Evolutionary conservation across 257 asterid genomes (phyloP).

Genomic region (Solanum phureja): DNA sequence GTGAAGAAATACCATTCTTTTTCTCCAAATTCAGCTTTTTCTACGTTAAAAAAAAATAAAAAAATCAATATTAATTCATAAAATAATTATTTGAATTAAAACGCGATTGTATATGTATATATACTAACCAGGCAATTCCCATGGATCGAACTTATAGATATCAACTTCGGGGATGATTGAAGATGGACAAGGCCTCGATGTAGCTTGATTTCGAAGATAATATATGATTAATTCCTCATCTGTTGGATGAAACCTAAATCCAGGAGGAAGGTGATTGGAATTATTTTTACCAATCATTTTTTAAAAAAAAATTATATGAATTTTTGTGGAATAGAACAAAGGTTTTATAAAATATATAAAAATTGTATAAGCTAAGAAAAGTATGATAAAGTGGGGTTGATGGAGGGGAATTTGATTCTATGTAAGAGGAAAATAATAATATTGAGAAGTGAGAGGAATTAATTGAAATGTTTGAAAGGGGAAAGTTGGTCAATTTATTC

Average conservation of each 20-base stretch:
- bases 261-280: conserved; percentile 62
- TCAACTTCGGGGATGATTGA: conserved; percentile 72
- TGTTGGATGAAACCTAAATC: conserved; percentile 83
- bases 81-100: background rate
- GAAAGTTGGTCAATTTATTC: conserved; percentile 31
- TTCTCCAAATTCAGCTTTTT: conserved; percentile 64
- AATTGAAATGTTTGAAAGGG: conserved; percentile 48
- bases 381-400: background rate
- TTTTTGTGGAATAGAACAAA: background rate
- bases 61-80: background rate
- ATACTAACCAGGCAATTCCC: conserved; percentile 72
- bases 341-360: background rate
- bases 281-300: conserved; percentile 43
- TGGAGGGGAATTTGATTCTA: background rate
- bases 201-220: conserved; percentile 62
- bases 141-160: conserved; percentile 79
- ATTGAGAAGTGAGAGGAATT: conserved; percentile 12
- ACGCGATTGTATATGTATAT: background rate
- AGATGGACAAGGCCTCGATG: conserved; percentile 56
- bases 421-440: background rate
- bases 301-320: too few species aligned
- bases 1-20: conserved; percentile 81
- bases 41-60: conserved; percentile 13
- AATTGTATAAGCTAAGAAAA: background rate
- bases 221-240: conserved; percentile 72